Conservation (phyloP, 768 basidiomycete genomes). For the Daedaleopsis nitida region DNA sequence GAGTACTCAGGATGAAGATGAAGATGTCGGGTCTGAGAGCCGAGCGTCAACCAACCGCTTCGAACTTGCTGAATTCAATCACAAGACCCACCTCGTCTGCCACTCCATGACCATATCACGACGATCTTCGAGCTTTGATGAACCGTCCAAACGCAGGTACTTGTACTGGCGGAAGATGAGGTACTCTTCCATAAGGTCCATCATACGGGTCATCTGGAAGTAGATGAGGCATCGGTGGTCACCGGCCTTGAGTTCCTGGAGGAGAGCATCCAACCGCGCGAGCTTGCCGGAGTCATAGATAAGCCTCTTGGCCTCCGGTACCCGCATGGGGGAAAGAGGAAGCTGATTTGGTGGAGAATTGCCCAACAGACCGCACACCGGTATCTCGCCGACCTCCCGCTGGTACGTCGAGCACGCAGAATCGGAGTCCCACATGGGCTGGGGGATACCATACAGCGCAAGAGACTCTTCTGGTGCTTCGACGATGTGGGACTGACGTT, state of each 20-base stretch:
- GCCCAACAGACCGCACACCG: conserved; percentile 67
- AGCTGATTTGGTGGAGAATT: conserved; percentile 71
- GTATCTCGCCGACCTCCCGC: conserved; percentile 56
- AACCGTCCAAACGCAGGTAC: conserved; percentile 90
- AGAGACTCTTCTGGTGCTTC: conserved; percentile 77
- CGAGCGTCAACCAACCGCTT: background rate
- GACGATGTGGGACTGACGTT: conserved; percentile 58
- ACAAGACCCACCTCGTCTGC: conserved; percentile 83
- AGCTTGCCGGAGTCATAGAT: conserved; percentile 98
- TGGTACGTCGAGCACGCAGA: conserved; percentile 50
- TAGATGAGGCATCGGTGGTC: conserved; percentile 95
- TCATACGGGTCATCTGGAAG: conserved; percentile 99
- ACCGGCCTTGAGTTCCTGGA: conserved; percentile 88
- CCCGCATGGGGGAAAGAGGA: conserved; percentile 82
- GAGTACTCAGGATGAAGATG: conserved; percentile 87
- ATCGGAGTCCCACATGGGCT: conserved; percentile 60
- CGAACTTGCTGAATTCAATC: too few species aligned
- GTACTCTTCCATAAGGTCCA: conserved; percentile 99
- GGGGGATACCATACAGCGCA: conserved; percentile 83
- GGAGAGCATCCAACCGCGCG: conserved; percentile 82
- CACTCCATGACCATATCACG: conserved; percentile 99
- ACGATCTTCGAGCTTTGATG: conserved; percentile 92
- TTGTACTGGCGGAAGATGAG: conserved; percentile 96
- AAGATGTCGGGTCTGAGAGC: conserved; percentile 77
- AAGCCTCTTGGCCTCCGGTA: conserved; percentile 92